Percentiles rank a stretch among this genome's conserved stretches.
These are phyloP conservation scores for Talaromyces marneffei DNA, from an alignment of 2,329 filamentous ascomycete genomes.

Conservation along the genomic window DNA sequence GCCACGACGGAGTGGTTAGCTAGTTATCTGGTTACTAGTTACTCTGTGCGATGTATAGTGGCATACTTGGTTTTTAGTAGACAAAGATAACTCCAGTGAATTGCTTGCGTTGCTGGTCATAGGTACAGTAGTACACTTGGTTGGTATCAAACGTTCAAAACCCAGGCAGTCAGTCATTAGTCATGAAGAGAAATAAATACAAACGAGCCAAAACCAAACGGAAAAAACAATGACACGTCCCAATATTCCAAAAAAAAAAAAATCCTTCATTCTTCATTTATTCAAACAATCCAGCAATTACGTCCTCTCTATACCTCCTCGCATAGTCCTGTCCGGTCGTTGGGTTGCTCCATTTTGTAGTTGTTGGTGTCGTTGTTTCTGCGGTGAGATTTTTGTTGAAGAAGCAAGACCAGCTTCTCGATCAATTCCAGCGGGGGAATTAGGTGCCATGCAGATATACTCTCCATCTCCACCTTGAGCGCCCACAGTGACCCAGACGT, in stretches of 20 bases:
- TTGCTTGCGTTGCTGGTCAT: neutral
- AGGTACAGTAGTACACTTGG: neutral
- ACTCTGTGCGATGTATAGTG: too few species aligned
- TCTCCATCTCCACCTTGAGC: constrained; percentile 43
- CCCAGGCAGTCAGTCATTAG: constrained; percentile 1
- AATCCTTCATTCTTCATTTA: neutral
- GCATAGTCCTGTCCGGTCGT: neutral
- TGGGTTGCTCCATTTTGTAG: neutral
- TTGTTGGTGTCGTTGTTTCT: neutral
- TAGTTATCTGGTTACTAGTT: too few species aligned
- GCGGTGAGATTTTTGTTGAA: neutral
- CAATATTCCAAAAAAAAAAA: neutral
- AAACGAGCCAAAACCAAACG: neutral
- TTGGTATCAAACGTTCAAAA: constrained; percentile 5
- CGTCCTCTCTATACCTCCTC: neutral
- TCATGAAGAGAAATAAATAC: neutral
- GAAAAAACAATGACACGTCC: neutral
- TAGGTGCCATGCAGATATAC: constrained; percentile 27
- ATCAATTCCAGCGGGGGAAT: neutral
- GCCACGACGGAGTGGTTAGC: too few species aligned
- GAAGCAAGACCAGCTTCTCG: neutral
- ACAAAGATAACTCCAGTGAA: neutral
- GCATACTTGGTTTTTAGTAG: neutral
- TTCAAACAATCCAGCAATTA: neutral
- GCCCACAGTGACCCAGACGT: constrained; percentile 49